Percentiles rank a stretch among this genome's conserved stretches.
Conservation (phyloP, 441 rosid genomes). For the Aleurites moluccanus region DNA sequence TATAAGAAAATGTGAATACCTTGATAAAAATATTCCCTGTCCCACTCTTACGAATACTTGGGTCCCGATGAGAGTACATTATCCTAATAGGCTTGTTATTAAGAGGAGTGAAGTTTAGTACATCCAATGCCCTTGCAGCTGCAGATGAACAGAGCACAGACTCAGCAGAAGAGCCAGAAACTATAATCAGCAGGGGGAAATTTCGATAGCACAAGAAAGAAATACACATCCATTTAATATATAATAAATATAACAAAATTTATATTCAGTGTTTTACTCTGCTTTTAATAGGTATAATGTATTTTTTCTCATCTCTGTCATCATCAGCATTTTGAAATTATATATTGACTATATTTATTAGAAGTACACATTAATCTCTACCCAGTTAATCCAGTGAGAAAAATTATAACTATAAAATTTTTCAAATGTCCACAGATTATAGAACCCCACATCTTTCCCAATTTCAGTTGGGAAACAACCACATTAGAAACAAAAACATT, state of each 20-base stretch:
- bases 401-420: not conserved
- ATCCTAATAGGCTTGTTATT: slow-evolving; percentile 74
- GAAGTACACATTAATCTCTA: not conserved
- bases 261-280: not conserved
- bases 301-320: not conserved
- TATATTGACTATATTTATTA: not conserved
- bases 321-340: not conserved
- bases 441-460: not conserved
- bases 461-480: not conserved
- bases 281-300: not conserved
- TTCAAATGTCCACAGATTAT: not conserved
- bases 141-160: slow-evolving; percentile 18
- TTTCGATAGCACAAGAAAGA: too few relatives aligned
- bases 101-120: slow-evolving; percentile 67
- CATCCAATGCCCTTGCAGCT: slow-evolving; percentile 85
- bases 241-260: not conserved
- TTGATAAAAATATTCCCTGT: slow-evolving; percentile 81
- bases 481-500: not conserved
- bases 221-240: too few relatives aligned
- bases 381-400: not conserved
- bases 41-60: slow-evolving; percentile 86
- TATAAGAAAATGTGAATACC: not conserved
- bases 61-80: slow-evolving; percentile 87
- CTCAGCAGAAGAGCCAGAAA: not conserved
- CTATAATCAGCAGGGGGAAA: not conserved